Conservation (phyloP, 2,329 filamentous ascomycete genomes). For the Calycina marina region DNA sequence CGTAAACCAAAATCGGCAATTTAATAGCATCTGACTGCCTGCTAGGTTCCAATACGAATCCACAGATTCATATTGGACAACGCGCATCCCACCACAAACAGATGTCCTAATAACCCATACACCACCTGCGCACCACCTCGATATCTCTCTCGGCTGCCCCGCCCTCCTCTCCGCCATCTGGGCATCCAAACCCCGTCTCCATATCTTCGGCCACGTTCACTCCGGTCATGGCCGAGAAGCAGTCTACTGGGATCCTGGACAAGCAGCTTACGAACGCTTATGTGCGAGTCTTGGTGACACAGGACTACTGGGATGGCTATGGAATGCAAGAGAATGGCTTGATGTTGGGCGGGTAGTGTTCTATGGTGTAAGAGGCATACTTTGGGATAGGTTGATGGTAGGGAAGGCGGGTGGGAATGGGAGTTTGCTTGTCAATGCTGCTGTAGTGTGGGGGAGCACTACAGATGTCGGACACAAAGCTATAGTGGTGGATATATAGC, state of each 20-base stretch:
- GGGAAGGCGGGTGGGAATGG: conserved; percentile 35
- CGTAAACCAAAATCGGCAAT: too few relatives aligned
- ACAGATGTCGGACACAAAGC: conserved; percentile 31
- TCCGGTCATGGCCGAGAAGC: conserved; percentile 42
- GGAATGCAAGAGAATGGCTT: conserved; percentile 28
- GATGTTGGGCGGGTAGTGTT: conserved; percentile 34
- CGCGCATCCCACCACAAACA: conserved; percentile 40
- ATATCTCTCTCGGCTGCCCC: conserved; percentile 40
- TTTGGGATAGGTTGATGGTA: conserved; percentile 38
- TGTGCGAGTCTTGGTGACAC: conserved; percentile 16
- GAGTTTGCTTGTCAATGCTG: conserved; percentile 46
- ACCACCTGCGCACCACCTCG: conserved; percentile 41
- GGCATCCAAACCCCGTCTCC: conserved; percentile 42
- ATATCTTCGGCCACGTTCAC: conserved; percentile 45
- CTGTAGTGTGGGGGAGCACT: conserved; percentile 33
- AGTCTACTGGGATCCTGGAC: conserved; percentile 47
- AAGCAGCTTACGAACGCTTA: conserved; percentile 25
- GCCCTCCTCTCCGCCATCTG: conserved; percentile 41
- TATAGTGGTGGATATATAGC: conserved; percentile 19
- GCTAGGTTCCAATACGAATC: conserved; percentile 46
- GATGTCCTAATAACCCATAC: conserved; percentile 54
- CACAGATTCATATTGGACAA: conserved; percentile 42
- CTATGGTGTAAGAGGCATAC: conserved; percentile 37
- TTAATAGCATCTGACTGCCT: too few relatives aligned
- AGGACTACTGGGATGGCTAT: conserved; percentile 22